Evolutionary conservation across 179 eudicot genomes (phyloP), one percentile per base, ranked within the genome.

Genomic region (Silene noctiflora): DNA sequence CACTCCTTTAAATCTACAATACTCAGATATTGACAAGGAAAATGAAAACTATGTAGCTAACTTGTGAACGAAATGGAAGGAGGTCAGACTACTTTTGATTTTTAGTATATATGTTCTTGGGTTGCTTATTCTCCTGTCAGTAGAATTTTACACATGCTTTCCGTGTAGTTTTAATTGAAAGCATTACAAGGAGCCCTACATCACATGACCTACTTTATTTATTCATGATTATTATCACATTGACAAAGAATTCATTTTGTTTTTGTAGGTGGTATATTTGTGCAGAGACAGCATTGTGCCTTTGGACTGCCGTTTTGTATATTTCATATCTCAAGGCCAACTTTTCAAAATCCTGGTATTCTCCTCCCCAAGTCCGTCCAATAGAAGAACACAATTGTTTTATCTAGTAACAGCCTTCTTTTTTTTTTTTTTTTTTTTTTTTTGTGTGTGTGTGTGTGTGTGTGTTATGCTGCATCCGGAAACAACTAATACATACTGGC

Each of bases 281-380:
- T 70, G 94, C 85, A 79, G 98, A 94, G 84, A 89, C 98, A 63
- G 85, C 89, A 25, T 80, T 94, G 84, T 86, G 96, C 89, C 80
- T 92, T 69, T 94, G 98, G 97, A 94, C 98, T 53, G 80, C 81
- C 74, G 75, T 90, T 72, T 83, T 94, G 83, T 94, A 94, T 79
- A 83, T 89, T 76, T 6, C 80, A n/a, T 94, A 85, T 81, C 91
- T 94, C 48, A 87, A 89, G 81, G 77, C 82, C 73, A 79, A 87
- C 82, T 81, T 91, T 64, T 77, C 84, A 63, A 89, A 89, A 84
- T 80, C 92, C 65, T 94, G 98, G 98, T 95, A 89, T 58, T 67
- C 55, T n/a, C 73, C 2, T 46, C 67, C 19, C 48, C 17, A 46
- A 72, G 11, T 6, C 42, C 63, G 16, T 27, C 74, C 20, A 21